Percentiles rank a stretch among this genome's conserved stretches.
phyloP scores from a whole-genome alignment of 2,329 filamentous ascomycete species.

The Trichophyton mentagrophytes region DNA sequence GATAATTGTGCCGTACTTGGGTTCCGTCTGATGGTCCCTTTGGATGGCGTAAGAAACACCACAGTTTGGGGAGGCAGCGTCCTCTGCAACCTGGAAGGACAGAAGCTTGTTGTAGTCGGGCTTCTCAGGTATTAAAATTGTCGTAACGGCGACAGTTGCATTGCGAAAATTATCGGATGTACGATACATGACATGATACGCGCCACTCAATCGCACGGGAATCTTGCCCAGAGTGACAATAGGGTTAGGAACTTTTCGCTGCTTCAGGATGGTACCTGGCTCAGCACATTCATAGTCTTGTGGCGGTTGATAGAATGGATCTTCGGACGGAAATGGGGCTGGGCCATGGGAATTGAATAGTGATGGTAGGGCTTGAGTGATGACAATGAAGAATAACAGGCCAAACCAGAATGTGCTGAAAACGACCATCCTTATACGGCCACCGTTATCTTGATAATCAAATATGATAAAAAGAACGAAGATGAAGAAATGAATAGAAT shows the following conservation, averaged over 20 bases:
- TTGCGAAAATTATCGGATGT: conserved; percentile 27
- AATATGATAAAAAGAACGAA: not conserved
- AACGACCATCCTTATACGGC: not conserved
- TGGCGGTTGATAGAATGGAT: conserved; percentile 21
- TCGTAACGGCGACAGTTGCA: conserved; percentile 29
- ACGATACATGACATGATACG: conserved; percentile 31
- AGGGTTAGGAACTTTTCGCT: conserved; percentile 16
- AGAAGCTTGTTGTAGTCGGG: conserved; percentile 24
- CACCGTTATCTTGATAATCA: not conserved
- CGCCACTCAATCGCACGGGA: conserved; percentile 15
- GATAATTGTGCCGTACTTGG: conserved; percentile 22
- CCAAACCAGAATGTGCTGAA: not conserved
- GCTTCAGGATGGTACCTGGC: conserved; percentile 20
- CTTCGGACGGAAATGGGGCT: conserved; percentile 15
- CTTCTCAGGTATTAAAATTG: conserved; percentile 28
- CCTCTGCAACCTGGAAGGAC: conserved; percentile 32
- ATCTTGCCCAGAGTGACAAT: conserved; percentile 17
- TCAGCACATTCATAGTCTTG: conserved; percentile 17
- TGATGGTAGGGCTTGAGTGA: conserved; percentile 3
- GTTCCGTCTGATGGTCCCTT: conserved; percentile 29
- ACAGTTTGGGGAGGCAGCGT: conserved; percentile 19
- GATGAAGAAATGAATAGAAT: not conserved
- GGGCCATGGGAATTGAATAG: not conserved
- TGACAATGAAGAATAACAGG: not conserved
- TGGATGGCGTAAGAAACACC: conserved; percentile 20